Evolutionary conservation across 2,329 filamentous ascomycete genomes (phyloP), one percentile per base, ranked within the genome.

Genomic region (Monosporascus sp.): DNA sequence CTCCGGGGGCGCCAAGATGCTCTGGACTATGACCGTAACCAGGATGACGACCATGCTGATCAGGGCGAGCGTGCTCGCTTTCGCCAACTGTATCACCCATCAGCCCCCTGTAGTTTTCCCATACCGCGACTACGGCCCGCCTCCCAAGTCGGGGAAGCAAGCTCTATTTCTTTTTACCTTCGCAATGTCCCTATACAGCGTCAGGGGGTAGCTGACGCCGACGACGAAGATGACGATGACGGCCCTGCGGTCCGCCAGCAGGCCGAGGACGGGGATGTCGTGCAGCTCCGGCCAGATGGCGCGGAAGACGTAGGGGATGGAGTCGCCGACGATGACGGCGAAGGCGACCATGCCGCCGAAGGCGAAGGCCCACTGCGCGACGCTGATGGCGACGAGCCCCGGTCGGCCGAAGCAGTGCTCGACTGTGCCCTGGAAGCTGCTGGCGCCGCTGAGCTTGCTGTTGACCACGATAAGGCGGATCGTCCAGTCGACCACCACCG

Each of bases 261-360:
- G 78, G 70, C 91, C 89, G 19, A 97, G 71, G 22, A 97, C 88
- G 0, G 90, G 85, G 68, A 88, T 84, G 31, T 85, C 77, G 40
- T 76, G 73, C 55, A 97, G 68, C 3, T 82, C 82, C 0, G 94
- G 92, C 75, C 93, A 96, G 5, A 97, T 71, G 5, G 92, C 90
- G 48, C 79, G 74, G 64, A 97, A 71, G 48, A 99, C 94, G 69
- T 92, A 90, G 3, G 94, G 94, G 66, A 99, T 97, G 1, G 90
- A 92, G 70, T 99, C 94, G 55, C 94, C 94, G 9, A 99, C 89
- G 65, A 99, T 97, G 65, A 99, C 91, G 60, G 92, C 94, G 71
- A 97, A 99, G 16, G 94, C 94, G 52, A 99, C 85, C 94, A 99
- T 99, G 59, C 94, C 94, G 53, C 94, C 94, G 76, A 97, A 99